Base-by-base conservation (phyloP, 208 protist species). In the Vickermania spadyakhi region DNA sequence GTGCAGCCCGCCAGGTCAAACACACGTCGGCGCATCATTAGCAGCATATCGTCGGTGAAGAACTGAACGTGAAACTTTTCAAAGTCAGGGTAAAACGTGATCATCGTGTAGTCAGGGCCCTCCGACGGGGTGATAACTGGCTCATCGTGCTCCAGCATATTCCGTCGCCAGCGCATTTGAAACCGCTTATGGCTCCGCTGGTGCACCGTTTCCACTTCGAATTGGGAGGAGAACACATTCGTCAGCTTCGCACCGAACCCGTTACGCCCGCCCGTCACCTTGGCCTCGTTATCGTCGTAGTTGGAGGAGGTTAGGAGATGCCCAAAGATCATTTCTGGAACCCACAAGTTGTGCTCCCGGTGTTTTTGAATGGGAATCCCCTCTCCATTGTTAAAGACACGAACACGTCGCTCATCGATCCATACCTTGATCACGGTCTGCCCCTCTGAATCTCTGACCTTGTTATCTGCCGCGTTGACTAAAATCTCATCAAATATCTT, bases 401-500 rank as follows among this genome's bases (percentile, higher is more conserved):
- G 82, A 54, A 99, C 98, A 23, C 93, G 88, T 5, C 85, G 77
- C 42, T 98, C 87, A 60, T 99, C 79, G 70, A 99, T 99, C 62
- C 81, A 85, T 2, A 99, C 96, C 53, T 96, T 87, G 59, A 99
- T 96, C 3, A 57, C 71, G 1, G 89, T 93, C 70, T 97, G 96
- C 25, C 73, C 82, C 11, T 58, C 23, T 21, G 73, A 72, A 66
- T 99, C 98, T 18, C 98, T 86, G 64, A 99, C 94, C 60, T 98
- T 98, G 78, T 99, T 99, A 79, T 99, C 99, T 0, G 98, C 94
- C 3, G 99, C 99, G 87, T 99, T 99, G 2, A 99, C 99, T 2
- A 99, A 78, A 70, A 99, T 99, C 79, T 99, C 99, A 73, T 99
- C 99, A 66, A 99, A 99, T 31, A 99, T 99, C 86, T 99, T 99